Conservation (phyloP, 441 rosid species). For the Adansonia madagascariensis region DNA sequence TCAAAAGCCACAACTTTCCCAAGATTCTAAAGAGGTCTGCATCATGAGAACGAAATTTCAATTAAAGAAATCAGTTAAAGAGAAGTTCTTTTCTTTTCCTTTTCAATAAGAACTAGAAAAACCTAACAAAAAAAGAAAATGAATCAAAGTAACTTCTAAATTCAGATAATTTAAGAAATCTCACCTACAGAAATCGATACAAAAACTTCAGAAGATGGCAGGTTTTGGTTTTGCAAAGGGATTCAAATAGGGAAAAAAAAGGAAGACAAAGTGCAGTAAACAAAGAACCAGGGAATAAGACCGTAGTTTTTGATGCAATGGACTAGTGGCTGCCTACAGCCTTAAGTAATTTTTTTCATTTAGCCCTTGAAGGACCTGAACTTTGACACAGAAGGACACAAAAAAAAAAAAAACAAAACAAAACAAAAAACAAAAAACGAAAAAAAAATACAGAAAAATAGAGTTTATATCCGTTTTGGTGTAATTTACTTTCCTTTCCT, state of each 20-base stretch:
- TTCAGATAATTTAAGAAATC: neutral
- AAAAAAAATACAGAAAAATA: neutral
- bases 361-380: slow-evolving; percentile 13
- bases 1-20: slow-evolving; percentile 32
- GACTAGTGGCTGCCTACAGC: neutral
- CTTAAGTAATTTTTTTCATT: neutral
- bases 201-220: neutral
- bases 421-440: too few species aligned
- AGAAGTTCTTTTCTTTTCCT: neutral
- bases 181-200: slow-evolving; percentile 18
- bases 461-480: neutral
- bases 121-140: neutral
- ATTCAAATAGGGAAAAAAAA: neutral
- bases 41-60: slow-evolving; percentile 29
- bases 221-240: slow-evolving; percentile 7
- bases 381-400: slow-evolving; percentile 23
- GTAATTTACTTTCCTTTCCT: slow-evolving; percentile 24
- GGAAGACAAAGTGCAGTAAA: neutral
- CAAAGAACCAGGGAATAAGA: slow-evolving; percentile 20
- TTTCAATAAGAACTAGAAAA: neutral
- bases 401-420: too few species aligned
- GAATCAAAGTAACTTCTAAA: neutral
- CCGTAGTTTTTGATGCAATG: slow-evolving; percentile 29
- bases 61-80: neutral
- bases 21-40: slow-evolving; percentile 38